Evolutionary conservation across 352 stramenopile species (phyloP).

Genomic region (Phytopythium cucurbitacearum): DNA sequence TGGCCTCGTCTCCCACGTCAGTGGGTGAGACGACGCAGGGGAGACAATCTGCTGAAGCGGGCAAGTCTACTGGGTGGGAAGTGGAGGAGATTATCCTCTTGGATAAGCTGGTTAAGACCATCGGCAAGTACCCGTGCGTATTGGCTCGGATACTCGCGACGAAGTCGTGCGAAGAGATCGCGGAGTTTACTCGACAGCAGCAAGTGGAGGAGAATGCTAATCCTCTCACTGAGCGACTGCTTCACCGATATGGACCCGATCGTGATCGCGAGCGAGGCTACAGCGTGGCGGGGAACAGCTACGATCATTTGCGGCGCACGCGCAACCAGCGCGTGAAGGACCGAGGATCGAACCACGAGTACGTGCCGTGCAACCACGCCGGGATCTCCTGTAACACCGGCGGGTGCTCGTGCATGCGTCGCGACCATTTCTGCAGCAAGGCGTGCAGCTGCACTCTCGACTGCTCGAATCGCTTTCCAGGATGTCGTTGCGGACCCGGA

Average conservation of each 20-base stretch:
- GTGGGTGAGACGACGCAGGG: too few species aligned
- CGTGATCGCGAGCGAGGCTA: conserved; percentile 19
- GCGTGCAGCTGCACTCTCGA: conserved; percentile 56
- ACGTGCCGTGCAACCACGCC: conserved; percentile 57
- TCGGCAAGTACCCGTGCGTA: conserved; percentile 38
- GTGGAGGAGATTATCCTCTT: conserved; percentile 36
- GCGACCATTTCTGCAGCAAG: conserved; percentile 78
- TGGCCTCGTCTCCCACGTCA: too few species aligned
- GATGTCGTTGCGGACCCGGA: conserved; percentile 54
- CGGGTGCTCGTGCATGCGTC: conserved; percentile 74
- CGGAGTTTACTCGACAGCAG: conserved; percentile 9
- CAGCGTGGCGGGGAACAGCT: conserved; percentile 49
- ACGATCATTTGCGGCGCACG: conserved; percentile 65
- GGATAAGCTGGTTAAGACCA: conserved; percentile 26
- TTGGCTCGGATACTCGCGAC: conserved; percentile 32
- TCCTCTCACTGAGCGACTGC: not conserved
- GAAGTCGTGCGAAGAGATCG: conserved; percentile 40
- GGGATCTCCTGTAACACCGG: conserved; percentile 50
- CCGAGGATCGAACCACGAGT: conserved; percentile 71
- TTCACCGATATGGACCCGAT: not conserved
- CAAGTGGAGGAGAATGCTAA: not conserved
- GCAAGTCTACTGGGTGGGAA: conserved; percentile 20
- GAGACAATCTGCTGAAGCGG: not conserved
- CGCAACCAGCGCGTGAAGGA: conserved; percentile 80
- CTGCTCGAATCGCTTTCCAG: conserved; percentile 74